These are phyloP conservation scores for Speleostelium caveatum DNA, from an alignment of 78 protist species.

Conservation along the genomic window DNA sequence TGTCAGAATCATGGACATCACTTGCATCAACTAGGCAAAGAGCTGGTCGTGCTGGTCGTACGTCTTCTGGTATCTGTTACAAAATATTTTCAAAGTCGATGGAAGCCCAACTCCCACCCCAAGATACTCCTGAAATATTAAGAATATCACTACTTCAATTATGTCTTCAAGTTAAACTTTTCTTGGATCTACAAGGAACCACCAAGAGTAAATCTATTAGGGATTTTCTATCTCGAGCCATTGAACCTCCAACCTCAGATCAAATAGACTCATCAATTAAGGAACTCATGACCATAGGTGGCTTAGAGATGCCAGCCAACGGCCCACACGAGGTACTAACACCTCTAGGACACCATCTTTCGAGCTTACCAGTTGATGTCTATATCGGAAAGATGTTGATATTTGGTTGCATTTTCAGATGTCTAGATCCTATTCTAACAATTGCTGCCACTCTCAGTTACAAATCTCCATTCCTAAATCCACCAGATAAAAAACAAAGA, in stretches of 20 bases:
- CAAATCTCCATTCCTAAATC: slow-evolving; percentile 86
- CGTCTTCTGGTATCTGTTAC: slow-evolving; percentile 86
- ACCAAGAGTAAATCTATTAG: not conserved
- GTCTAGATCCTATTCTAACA: slow-evolving; percentile 92
- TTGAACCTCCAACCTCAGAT: slow-evolving; percentile 80
- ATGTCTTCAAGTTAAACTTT: slow-evolving; percentile 81
- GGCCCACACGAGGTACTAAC: slow-evolving; percentile 27
- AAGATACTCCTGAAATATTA: slow-evolving; percentile 89
- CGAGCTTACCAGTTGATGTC: slow-evolving; percentile 92
- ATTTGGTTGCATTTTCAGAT: slow-evolving; percentile 83
- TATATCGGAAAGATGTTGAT: slow-evolving; percentile 91
- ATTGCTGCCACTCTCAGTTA: slow-evolving; percentile 88
- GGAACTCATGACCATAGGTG: slow-evolving; percentile 32
- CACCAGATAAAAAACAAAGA: slow-evolving; percentile 64
- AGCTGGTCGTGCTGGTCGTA: slow-evolving; percentile 95
- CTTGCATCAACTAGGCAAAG: slow-evolving; percentile 88
- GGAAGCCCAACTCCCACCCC: slow-evolving; percentile 28
- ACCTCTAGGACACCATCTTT: slow-evolving; percentile 89
- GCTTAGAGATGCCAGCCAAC: slow-evolving; percentile 15
- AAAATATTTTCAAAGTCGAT: slow-evolving; percentile 74
- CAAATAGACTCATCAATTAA: slow-evolving; percentile 53
- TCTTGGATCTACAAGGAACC: not conserved
- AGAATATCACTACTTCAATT: slow-evolving; percentile 92
- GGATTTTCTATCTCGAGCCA: slow-evolving; percentile 77
- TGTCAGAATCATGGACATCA: slow-evolving; percentile 77